These are phyloP conservation scores for Prototheca cutis DNA, from an alignment of 163 green algal species.

Conservation along the genomic window DNA sequence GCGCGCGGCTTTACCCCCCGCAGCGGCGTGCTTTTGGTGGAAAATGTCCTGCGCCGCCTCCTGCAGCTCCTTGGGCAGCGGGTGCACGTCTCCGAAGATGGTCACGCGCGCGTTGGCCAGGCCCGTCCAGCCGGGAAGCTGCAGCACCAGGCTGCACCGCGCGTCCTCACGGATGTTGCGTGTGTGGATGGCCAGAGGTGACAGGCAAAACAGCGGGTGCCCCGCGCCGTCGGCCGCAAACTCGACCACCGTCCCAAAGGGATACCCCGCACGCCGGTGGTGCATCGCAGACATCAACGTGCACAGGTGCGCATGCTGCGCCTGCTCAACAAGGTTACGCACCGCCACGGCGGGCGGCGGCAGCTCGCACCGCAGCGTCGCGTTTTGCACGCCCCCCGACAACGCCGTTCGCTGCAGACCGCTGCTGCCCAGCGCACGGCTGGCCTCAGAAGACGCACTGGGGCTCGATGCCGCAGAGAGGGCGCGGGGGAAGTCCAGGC, in stretches of 20 bases:
- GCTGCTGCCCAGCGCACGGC: conserved; percentile 34
- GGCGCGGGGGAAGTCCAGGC: conserved; percentile 13
- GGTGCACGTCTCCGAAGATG: conserved; percentile 59
- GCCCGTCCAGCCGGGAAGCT: conserved; percentile 88
- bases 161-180: conserved; percentile 87
- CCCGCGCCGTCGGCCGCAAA: conserved; percentile 80
- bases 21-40: conserved; percentile 21
- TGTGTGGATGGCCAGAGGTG: conserved; percentile 90
- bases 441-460: neutral
- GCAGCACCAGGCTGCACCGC: conserved; percentile 71
- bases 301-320: conserved; percentile 78
- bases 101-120: conserved; percentile 90
- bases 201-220: conserved; percentile 82
- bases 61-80: conserved; percentile 49
- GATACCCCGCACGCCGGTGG: conserved; percentile 84
- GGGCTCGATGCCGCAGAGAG: too few species aligned
- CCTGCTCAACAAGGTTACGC: conserved; percentile 77
- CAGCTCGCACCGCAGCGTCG: conserved; percentile 58
- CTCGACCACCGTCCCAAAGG: conserved; percentile 92
- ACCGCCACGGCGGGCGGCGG: conserved; percentile 48
- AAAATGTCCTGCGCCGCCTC: conserved; percentile 41
- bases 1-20: neutral
- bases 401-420: conserved; percentile 64
- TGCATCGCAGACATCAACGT: conserved; percentile 93
- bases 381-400: conserved; percentile 78